These are phyloP conservation scores for Aspergillus incahuasiensis DNA, from an alignment of 495 filamentous ascomycete genomes.

Conservation along the genomic window DNA sequence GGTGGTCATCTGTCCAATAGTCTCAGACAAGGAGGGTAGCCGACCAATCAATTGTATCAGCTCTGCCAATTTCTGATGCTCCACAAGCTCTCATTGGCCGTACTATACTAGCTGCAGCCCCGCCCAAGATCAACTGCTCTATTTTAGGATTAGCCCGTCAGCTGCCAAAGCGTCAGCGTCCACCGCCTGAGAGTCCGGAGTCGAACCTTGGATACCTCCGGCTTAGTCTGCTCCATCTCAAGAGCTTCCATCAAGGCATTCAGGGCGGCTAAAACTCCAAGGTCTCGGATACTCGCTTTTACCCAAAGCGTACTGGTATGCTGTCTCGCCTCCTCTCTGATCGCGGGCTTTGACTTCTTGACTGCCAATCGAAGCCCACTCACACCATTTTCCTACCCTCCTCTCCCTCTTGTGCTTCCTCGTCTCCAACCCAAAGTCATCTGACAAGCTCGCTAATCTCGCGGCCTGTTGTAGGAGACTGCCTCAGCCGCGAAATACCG, in stretches of 20 bases:
- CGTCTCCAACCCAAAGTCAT: conserved; percentile 14
- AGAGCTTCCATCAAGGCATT: background rate
- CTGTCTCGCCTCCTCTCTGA: conserved; percentile 2
- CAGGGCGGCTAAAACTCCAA: background rate
- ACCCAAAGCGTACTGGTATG: conserved; percentile 15
- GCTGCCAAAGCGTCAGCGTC: background rate
- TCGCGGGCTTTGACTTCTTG: background rate
- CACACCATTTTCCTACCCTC: conserved; percentile 3
- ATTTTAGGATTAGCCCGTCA: conserved; percentile 20
- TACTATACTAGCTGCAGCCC: background rate
- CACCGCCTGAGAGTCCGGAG: conserved; percentile 7
- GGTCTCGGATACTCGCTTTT: background rate
- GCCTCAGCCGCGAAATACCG: conserved; percentile 12
- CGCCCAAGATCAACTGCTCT: conserved; percentile 9
- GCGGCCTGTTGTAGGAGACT: conserved; percentile 17
- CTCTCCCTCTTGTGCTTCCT: conserved; percentile 4
- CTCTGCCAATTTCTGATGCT: background rate
- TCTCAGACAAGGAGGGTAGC: conserved; percentile 7
- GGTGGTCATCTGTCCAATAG: conserved; percentile 17
- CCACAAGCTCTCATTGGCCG: conserved; percentile 13
- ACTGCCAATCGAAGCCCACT: conserved; percentile 9
- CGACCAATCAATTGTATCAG: conserved; percentile 20
- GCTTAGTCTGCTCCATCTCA: background rate
- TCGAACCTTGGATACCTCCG: conserved; percentile 7
- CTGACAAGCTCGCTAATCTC: conserved; percentile 21